phyloP scores from a whole-genome alignment of 2,329 filamentous ascomycete genomes.

The Penicillium decumbens region DNA sequence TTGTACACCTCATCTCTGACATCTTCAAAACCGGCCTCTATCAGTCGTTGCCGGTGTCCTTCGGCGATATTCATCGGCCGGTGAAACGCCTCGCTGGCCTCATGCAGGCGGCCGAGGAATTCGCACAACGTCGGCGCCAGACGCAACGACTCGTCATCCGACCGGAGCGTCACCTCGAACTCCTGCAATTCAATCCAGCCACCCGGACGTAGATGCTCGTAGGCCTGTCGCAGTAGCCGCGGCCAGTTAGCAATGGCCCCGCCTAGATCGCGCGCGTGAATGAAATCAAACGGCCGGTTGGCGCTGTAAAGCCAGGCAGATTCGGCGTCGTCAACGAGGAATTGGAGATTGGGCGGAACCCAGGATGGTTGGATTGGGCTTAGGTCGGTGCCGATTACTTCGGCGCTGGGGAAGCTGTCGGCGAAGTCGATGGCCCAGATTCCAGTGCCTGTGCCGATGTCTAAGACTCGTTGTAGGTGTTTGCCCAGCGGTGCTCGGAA shows the following conservation, averaged over 20 bases:
- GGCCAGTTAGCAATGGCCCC: constrained; percentile 32
- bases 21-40: constrained; percentile 52
- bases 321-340: constrained; percentile 34
- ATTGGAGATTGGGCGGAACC: constrained; percentile 35
- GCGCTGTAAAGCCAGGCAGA: constrained; percentile 29
- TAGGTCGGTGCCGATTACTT: constrained; percentile 47
- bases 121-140: constrained; percentile 26
- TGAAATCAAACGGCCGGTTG: constrained; percentile 29
- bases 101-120: constrained; percentile 25
- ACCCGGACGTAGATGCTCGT: constrained; percentile 43
- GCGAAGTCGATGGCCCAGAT: constrained; percentile 36
- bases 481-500: constrained; percentile 35
- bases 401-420: constrained; percentile 35
- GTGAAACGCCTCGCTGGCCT: constrained; percentile 31
- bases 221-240: constrained; percentile 21
- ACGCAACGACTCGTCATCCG: constrained; percentile 29
- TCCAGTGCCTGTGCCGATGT: constrained; percentile 40
- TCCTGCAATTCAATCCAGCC: constrained; percentile 50
- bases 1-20: constrained; percentile 48
- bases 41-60: constrained; percentile 42
- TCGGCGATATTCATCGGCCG: constrained; percentile 34
- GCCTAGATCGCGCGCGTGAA: constrained; percentile 32
- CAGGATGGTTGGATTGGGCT: constrained; percentile 41
- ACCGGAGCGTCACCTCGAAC: constrained; percentile 27
- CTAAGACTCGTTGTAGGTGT: constrained; percentile 30